Percentiles rank a stretch among this genome's conserved stretches.
Conservation (phyloP, 2,329 filamentous ascomycete species). For the Fusarium oxysporum region DNA sequence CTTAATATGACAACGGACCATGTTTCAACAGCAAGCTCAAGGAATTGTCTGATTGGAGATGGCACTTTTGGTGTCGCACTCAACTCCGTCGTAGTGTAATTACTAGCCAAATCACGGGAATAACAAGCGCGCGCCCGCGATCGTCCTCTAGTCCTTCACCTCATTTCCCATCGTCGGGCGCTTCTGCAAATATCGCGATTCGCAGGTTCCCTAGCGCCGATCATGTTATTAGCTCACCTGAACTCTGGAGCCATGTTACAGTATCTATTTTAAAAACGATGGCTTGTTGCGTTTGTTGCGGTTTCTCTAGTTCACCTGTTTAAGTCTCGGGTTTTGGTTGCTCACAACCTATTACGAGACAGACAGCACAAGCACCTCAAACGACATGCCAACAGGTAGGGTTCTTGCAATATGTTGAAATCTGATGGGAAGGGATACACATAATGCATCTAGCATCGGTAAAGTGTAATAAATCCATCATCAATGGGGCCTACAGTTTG, state of each 20-base stretch:
- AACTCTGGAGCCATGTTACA: slow-evolving; percentile 6
- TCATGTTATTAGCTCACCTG: slow-evolving; percentile 12
- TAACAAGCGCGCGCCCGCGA: slow-evolving; percentile 19
- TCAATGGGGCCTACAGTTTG: background rate
- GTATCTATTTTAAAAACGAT: background rate
- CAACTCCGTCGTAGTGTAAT: background rate
- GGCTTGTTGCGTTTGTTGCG: background rate
- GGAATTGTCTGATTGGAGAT: background rate
- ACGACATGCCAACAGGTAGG: background rate
- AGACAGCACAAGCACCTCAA: background rate
- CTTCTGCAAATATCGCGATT: slow-evolving; percentile 6
- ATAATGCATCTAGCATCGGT: too few species aligned
- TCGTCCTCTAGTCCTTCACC: slow-evolving; percentile 3
- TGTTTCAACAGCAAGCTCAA: background rate
- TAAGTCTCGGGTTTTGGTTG: background rate
- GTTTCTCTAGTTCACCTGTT: background rate
- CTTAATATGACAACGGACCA: background rate
- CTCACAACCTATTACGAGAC: background rate
- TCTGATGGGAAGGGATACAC: background rate
- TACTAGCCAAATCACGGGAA: background rate
- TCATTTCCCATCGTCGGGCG: slow-evolving; percentile 20
- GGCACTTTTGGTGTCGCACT: background rate
- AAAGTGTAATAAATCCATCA: background rate
- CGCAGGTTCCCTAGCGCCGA: slow-evolving; percentile 18
- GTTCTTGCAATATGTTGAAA: background rate